Conservation (phyloP, 2,329 filamentous ascomycete genomes). For the Penicillium sp. region DNA sequence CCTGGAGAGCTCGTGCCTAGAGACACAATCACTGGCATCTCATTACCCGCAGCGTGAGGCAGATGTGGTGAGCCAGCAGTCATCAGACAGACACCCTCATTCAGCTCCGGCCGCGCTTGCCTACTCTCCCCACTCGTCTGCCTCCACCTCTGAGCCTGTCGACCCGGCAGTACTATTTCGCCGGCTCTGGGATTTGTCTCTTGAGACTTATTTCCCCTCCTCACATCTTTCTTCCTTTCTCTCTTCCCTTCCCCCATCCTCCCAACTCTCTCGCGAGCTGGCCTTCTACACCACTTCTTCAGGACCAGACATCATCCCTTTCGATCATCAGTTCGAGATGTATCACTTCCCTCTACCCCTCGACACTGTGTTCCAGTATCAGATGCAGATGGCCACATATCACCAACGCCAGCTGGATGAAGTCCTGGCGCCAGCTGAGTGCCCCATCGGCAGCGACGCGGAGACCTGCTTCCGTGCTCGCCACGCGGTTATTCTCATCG, state of each 20-base stretch:
- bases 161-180: neutral
- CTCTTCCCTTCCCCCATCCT: neutral
- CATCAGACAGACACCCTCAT: neutral
- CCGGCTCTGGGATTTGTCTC: too few relatives aligned
- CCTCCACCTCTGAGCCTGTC: neutral
- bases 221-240: neutral
- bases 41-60: neutral
- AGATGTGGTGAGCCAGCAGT: neutral
- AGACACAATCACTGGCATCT: neutral
- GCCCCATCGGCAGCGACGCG: conserved; percentile 7
- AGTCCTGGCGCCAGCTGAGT: neutral
- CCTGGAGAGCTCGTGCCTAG: neutral
- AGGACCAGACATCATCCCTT: neutral
- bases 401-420: neutral
- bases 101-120: neutral
- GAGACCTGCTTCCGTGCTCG: conserved; percentile 18
- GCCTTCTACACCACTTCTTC: neutral
- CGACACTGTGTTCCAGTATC: neutral
- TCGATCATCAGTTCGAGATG: neutral
- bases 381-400: neutral
- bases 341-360: neutral
- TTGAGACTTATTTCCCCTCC: neutral
- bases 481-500: conserved; percentile 44
- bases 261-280: neutral
- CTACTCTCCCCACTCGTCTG: neutral